phyloP scores from a whole-genome alignment of 139 green algal genomes.

The Auxenochlorella protothecoides region DNA sequence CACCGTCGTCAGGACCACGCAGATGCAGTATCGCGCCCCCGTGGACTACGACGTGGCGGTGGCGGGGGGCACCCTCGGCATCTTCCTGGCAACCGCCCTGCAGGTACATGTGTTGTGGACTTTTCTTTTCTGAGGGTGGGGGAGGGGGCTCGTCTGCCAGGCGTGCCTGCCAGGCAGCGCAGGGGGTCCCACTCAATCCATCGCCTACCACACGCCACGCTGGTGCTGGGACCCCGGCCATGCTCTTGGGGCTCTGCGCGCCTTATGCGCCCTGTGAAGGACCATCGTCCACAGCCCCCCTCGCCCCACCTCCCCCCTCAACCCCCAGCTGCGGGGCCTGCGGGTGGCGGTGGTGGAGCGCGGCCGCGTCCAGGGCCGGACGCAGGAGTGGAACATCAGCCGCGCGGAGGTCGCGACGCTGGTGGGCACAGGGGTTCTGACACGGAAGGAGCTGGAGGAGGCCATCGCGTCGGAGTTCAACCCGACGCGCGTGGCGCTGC shows the following conservation, averaged over 20 bases:
- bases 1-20: neutral
- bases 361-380: neutral
- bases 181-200: neutral
- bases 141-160: neutral
- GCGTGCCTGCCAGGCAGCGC: constrained; percentile 3
- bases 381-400: constrained; percentile 28
- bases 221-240: neutral
- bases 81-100: constrained; percentile 67
- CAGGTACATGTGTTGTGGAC: constrained; percentile 20
- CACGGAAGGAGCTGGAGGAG: constrained; percentile 38
- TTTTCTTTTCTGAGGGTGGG: neutral
- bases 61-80: constrained; percentile 75
- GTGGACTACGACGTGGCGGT: constrained; percentile 67
- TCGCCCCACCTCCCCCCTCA: neutral
- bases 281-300: neutral
- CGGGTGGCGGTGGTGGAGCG: constrained; percentile 7
- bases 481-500: constrained; percentile 50
- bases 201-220: neutral
- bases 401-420: constrained; percentile 34
- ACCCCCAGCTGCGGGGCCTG: neutral
- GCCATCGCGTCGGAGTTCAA: constrained; percentile 63
- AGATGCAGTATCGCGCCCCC: neutral
- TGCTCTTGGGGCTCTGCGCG: neutral
- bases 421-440: constrained; percentile 49
- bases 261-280: neutral